phyloP scores from a whole-genome alignment of 352 stramenopile genomes.

The Phytopythium chamaehyphon region DNA sequence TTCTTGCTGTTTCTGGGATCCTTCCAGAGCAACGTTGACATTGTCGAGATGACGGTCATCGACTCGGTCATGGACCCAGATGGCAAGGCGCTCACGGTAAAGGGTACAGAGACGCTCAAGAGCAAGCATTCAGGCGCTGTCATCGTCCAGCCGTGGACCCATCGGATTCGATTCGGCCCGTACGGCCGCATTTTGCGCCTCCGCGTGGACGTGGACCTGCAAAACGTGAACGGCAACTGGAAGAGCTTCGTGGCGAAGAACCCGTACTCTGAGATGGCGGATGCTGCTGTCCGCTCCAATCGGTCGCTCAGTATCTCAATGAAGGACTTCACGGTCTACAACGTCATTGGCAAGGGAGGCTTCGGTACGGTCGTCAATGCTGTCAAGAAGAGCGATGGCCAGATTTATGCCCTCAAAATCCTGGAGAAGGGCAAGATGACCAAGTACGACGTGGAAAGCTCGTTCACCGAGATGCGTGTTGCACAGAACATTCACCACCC shows the following conservation, averaged over 20 bases:
- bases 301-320: conserved; percentile 85
- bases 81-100: conserved; percentile 69
- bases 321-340: conserved; percentile 89
- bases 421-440: conserved; percentile 89
- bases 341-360: conserved; percentile 86
- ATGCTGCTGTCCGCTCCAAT: conserved; percentile 77
- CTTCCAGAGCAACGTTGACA: conserved; percentile 76
- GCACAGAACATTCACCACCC: conserved; percentile 87
- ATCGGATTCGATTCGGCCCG: conserved; percentile 73
- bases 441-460: conserved; percentile 88
- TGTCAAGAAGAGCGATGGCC: conserved; percentile 87
- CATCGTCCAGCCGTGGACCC: conserved; percentile 73
- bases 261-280: conserved; percentile 72
- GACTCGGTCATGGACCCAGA: conserved; percentile 56
- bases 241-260: conserved; percentile 80
- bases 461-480: conserved; percentile 88
- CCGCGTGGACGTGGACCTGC: conserved; percentile 72
- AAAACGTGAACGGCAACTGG: conserved; percentile 67
- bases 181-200: conserved; percentile 82
- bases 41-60: conserved; percentile 74
- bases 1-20: conserved; percentile 71
- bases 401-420: conserved; percentile 91
- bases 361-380: conserved; percentile 89
- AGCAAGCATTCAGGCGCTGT: conserved; percentile 68
- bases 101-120: conserved; percentile 78